phyloP scores from a whole-genome alignment of 2,329 filamentous ascomycete genomes.

The Hypoxylon sp. region DNA sequence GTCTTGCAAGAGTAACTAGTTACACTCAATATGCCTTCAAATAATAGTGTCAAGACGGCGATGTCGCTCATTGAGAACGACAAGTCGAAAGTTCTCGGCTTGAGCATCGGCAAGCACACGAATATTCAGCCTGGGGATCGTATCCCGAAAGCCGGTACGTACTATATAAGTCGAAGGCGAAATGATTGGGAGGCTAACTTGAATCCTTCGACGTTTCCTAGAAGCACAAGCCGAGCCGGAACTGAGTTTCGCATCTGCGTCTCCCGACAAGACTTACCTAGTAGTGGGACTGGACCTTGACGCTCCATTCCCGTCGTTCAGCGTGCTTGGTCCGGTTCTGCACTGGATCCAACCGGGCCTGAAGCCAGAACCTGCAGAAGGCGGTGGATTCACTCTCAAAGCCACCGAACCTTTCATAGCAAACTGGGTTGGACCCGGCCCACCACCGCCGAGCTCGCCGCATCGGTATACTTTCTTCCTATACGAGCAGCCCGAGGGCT shows the following conservation, averaged over 20 bases:
- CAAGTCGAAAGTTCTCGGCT: conserved; percentile 39
- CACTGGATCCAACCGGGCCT: conserved; percentile 61
- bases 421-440: conserved; percentile 62
- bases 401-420: conserved; percentile 50
- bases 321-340: conserved; percentile 61
- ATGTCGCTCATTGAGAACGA: conserved; percentile 37
- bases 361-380: conserved; percentile 34
- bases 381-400: conserved; percentile 22
- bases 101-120: conserved; percentile 31
- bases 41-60: conserved; percentile 24
- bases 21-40: conserved; percentile 27
- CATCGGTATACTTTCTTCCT: conserved; percentile 67
- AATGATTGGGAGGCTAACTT: conserved; percentile 5
- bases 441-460: conserved; percentile 62
- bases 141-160: conserved; percentile 39
- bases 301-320: conserved; percentile 61
- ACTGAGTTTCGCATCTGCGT: conserved; percentile 31
- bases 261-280: conserved; percentile 55
- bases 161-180: not conserved
- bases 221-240: conserved; percentile 35
- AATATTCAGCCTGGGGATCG: conserved; percentile 31
- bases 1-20: not conserved
- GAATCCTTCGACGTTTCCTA: conserved; percentile 5
- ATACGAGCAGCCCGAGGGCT: conserved; percentile 62
- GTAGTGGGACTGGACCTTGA: conserved; percentile 63